A percentile compares a stretch with the other conserved stretches of the same genome.
Evolutionary conservation across 1,284 basidiomycete species (phyloP).

Genomic region (Moesziomyces aphidis): DNA sequence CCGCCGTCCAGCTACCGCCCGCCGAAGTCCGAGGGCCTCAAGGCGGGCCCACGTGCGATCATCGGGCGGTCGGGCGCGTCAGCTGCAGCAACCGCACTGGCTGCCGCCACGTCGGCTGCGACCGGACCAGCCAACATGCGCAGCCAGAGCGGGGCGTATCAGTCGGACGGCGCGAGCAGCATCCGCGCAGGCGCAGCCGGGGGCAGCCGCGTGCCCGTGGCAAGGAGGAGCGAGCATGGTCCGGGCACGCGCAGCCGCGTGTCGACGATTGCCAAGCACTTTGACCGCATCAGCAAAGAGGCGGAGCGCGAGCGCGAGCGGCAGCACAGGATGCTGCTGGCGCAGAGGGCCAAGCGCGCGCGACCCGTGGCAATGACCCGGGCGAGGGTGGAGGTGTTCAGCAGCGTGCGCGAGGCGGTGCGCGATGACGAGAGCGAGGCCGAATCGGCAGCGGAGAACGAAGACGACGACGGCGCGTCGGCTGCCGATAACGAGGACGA

Average conservation of each 20-base stretch:
- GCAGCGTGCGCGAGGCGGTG: slow-evolving; percentile 91
- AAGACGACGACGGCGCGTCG: slow-evolving; percentile 46
- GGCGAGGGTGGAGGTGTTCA: slow-evolving; percentile 89
- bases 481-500: slow-evolving; percentile 53
- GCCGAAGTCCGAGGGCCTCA: slow-evolving; percentile 41
- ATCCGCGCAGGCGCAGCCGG: slow-evolving; percentile 14
- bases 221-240: slow-evolving; percentile 38
- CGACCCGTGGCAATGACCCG: slow-evolving; percentile 90
- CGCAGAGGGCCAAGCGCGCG: slow-evolving; percentile 72
- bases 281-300: slow-evolving; percentile 71
- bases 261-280: slow-evolving; percentile 72
- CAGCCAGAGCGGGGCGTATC: slow-evolving; percentile 30
- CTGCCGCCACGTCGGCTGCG: slow-evolving; percentile 15
- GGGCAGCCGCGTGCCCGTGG: slow-evolving; percentile 41
- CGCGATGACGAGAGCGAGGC: slow-evolving; percentile 75
- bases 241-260: slow-evolving; percentile 66
- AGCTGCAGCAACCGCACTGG: slow-evolving; percentile 19
- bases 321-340: slow-evolving; percentile 68
- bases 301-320: slow-evolving; percentile 70
- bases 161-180: slow-evolving; percentile 31
- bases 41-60: slow-evolving; percentile 46
- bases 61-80: slow-evolving; percentile 42
- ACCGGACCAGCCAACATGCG: slow-evolving; percentile 5
- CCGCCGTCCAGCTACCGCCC: slow-evolving; percentile 44
- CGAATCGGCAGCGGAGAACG: slow-evolving; percentile 34